A percentile compares a stretch with the other conserved stretches of the same genome.
These are phyloP conservation scores for Prunus davidiana DNA, from an alignment of 306 rosid species.

Conservation along the genomic window DNA sequence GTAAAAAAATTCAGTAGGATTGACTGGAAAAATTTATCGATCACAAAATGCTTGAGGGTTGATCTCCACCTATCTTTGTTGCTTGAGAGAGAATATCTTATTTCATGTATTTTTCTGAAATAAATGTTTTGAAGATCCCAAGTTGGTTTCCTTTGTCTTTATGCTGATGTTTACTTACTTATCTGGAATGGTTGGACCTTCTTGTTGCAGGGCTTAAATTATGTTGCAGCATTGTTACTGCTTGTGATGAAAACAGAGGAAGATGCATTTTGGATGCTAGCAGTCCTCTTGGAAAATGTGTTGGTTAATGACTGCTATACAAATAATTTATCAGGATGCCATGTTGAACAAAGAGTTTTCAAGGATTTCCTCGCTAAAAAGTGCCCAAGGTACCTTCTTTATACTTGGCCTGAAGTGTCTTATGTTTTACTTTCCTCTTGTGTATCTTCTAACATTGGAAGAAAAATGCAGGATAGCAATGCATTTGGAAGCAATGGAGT, in stretches of 20 bases:
- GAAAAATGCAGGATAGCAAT: conserved; percentile 69
- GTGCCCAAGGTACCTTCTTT: conserved; percentile 73
- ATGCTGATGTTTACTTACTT: background rate
- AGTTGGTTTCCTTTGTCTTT: background rate
- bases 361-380: conserved; percentile 75
- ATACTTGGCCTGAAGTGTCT: conserved; percentile 1
- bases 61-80: background rate
- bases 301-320: conserved; percentile 94
- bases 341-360: conserved; percentile 97
- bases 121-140: background rate
- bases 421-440: conserved; percentile 7
- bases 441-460: conserved; percentile 26
- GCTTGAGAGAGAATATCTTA: background rate
- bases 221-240: conserved; percentile 89
- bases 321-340: conserved; percentile 92
- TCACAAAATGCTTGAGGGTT: background rate
- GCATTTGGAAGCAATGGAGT: conserved; percentile 85
- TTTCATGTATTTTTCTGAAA: background rate
- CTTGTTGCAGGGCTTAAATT: conserved; percentile 83
- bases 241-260: conserved; percentile 98
- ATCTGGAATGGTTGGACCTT: conserved; percentile 17
- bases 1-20: background rate
- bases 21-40: background rate
- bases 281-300: conserved; percentile 91
- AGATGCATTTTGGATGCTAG: conserved; percentile 99